Percentiles rank a stretch among this genome's conserved stretches.
Evolutionary conservation across 2,329 filamentous ascomycete species (phyloP).

Genomic region (Trichoderma simmonsii): DNA sequence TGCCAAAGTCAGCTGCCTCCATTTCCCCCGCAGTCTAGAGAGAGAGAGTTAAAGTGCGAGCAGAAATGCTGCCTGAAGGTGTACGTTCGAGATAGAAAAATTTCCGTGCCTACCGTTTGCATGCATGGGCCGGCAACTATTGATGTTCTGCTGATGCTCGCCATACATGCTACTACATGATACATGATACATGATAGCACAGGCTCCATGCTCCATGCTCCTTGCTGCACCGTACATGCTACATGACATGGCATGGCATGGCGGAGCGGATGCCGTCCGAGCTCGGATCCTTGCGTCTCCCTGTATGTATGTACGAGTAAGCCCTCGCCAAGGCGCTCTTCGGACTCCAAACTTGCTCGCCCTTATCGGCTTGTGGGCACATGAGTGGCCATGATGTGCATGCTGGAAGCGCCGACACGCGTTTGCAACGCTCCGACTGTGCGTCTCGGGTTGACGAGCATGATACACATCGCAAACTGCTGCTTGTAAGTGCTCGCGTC

Average conservation of each 20-base stretch:
- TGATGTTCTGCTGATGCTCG: slow-evolving; percentile 13
- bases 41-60: neutral
- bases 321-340: slow-evolving; percentile 6
- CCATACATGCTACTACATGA: neutral
- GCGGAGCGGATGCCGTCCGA: slow-evolving; percentile 5
- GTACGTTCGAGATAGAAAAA: neutral
- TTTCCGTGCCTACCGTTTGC: slow-evolving; percentile 12
- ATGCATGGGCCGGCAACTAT: neutral
- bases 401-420: slow-evolving; percentile 6
- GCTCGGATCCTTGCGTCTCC: slow-evolving; percentile 10
- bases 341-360: neutral
- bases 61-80: neutral
- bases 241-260: slow-evolving; percentile 9
- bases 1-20: slow-evolving; percentile 9
- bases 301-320: neutral
- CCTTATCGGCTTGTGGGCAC: neutral
- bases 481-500: slow-evolving; percentile 2
- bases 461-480: neutral
- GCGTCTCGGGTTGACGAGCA: neutral
- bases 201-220: neutral
- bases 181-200: neutral
- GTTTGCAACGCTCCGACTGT: neutral
- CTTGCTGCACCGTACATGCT: neutral
- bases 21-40: neutral
- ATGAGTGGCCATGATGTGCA: neutral